Conservation (phyloP, 805 yeast genomes). For the Saccharomycopsis vini region DNA sequence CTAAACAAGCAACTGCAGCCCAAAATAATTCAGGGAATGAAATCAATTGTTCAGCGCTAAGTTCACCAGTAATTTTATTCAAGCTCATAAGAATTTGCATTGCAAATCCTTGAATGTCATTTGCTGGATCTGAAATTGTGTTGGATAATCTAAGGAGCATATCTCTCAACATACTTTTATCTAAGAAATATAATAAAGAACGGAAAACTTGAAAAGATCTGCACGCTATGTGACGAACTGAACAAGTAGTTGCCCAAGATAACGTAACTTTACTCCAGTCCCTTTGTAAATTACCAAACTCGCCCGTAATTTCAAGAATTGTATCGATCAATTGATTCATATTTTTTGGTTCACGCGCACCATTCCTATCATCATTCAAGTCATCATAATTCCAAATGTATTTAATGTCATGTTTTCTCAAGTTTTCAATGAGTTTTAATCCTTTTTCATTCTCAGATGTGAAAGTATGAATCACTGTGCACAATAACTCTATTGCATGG, state of each 20-base stretch:
- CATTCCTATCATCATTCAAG: slow-evolving; percentile 61
- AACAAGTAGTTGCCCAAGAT: slow-evolving; percentile 95
- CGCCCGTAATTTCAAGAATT: slow-evolving; percentile 41
- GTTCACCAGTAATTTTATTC: slow-evolving; percentile 83
- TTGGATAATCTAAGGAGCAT: slow-evolving; percentile 89
- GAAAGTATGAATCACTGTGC: slow-evolving; percentile 60
- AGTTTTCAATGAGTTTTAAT: slow-evolving; percentile 44
- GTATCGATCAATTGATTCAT: slow-evolving; percentile 72
- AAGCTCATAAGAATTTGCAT: slow-evolving; percentile 96
- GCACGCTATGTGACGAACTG: slow-evolving; percentile 94
- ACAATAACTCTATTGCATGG: slow-evolving; percentile 68
- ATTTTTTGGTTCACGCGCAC: slow-evolving; percentile 75
- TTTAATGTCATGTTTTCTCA: slow-evolving; percentile 43
- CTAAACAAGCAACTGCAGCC: slow-evolving; percentile 87
- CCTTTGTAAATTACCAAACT: slow-evolving; percentile 47
- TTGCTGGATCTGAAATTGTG: slow-evolving; percentile 81
- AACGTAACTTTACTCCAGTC: slow-evolving; percentile 83
- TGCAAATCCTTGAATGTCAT: slow-evolving; percentile 91
- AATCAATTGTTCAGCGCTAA: slow-evolving; percentile 67
- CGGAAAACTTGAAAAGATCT: slow-evolving; percentile 91
- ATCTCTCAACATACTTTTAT: slow-evolving; percentile 82
- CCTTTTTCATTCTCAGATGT: slow-evolving; percentile 45
- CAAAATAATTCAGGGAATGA: slow-evolving; percentile 92
- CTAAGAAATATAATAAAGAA: slow-evolving; percentile 69
- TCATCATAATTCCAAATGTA: slow-evolving; percentile 82